Percentiles rank a stretch among this genome's conserved stretches.
Evolutionary conservation across 352 stramenopile genomes (phyloP).

Genomic region (Pythium scleroteichum): DNA sequence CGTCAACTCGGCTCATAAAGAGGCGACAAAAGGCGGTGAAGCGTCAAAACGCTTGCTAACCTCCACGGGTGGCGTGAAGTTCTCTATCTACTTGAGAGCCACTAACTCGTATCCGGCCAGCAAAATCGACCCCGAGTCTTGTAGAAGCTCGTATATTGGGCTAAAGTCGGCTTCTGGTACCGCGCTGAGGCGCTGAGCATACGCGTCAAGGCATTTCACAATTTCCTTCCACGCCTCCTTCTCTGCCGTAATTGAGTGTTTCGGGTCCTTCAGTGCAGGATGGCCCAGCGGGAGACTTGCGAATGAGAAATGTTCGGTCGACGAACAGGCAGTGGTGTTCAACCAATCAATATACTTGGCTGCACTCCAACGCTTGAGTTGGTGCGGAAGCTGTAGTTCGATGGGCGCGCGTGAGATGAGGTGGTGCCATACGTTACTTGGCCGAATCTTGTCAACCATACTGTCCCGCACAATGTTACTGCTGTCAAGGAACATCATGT

Average conservation of each 20-base stretch:
- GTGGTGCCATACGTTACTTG: constrained; percentile 87
- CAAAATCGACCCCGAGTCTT: constrained; percentile 75
- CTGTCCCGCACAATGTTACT: constrained; percentile 59
- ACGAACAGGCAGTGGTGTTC: constrained; percentile 44
- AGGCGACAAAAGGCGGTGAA: constrained; percentile 28
- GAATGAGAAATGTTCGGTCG: constrained; percentile 22
- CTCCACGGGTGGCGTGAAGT: constrained; percentile 1
- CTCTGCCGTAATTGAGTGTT: constrained; percentile 53
- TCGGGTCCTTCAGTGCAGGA: constrained; percentile 59
- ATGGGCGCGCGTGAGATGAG: constrained; percentile 65
- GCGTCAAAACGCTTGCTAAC: neutral
- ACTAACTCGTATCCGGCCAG: constrained; percentile 79
- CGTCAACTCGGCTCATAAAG: constrained; percentile 34
- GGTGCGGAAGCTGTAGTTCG: constrained; percentile 75
- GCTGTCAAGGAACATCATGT: constrained; percentile 83
- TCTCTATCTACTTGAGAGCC: constrained; percentile 8
- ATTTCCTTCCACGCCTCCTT: constrained; percentile 84
- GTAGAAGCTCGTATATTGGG: constrained; percentile 71
- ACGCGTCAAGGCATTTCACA: constrained; percentile 71
- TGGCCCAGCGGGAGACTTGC: constrained; percentile 57
- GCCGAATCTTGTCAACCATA: constrained; percentile 79
- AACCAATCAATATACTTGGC: constrained; percentile 84
- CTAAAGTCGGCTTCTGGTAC: constrained; percentile 43
- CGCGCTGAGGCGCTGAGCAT: constrained; percentile 73
- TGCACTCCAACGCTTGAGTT: constrained; percentile 70